Percentiles rank a stretch among this genome's conserved stretches.
Conservation (phyloP, 495 filamentous ascomycete genomes). For the Coniosporium apollinis region DNA sequence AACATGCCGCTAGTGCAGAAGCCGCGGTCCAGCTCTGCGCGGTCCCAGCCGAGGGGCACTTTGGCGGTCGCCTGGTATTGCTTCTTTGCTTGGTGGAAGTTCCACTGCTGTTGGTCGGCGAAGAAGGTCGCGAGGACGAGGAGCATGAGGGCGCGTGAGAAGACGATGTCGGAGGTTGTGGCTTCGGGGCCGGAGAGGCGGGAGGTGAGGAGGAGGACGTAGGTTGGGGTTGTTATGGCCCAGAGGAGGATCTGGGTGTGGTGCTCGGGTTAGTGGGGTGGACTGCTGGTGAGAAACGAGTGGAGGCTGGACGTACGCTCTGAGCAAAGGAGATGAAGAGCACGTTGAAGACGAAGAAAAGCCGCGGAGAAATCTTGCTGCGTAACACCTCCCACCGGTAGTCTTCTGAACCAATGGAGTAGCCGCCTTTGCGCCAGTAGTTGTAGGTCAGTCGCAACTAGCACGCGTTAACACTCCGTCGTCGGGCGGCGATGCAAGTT, state of each 20-base stretch:
- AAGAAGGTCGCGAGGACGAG: slow-evolving; percentile 61
- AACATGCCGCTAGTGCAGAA: slow-evolving; percentile 78
- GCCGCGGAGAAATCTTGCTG: slow-evolving; percentile 29
- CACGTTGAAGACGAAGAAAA: slow-evolving; percentile 75
- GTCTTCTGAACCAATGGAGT: slow-evolving; percentile 73
- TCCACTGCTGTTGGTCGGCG: slow-evolving; percentile 91
- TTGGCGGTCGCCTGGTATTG: slow-evolving; percentile 54
- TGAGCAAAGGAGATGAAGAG: slow-evolving; percentile 77
- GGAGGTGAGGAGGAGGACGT: slow-evolving; percentile 52
- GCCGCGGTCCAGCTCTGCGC: slow-evolving; percentile 75
- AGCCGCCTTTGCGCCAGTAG: slow-evolving; percentile 94
- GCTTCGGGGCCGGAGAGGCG: slow-evolving; percentile 23
- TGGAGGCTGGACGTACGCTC: slow-evolving; percentile 36
- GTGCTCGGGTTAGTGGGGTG: slow-evolving; percentile 2
- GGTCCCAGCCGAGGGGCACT: slow-evolving; percentile 41
- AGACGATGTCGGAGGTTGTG: slow-evolving; percentile 44
- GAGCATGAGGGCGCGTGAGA: slow-evolving; percentile 47
- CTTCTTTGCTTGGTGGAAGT: slow-evolving; percentile 67
- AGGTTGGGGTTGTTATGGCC: slow-evolving; percentile 62
- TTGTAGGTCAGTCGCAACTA: slow-evolving; percentile 79
- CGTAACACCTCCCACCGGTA: slow-evolving; percentile 65
- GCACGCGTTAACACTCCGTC: slow-evolving; percentile 3
- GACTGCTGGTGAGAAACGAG: not conserved
- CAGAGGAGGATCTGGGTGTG: slow-evolving; percentile 40
- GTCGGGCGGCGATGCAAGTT: not conserved